A percentile compares a stretch with the other conserved stretches of the same genome.
phyloP scores from a whole-genome alignment of 2,329 filamentous ascomycete species.

The Ascosphaera pollenicola region DNA sequence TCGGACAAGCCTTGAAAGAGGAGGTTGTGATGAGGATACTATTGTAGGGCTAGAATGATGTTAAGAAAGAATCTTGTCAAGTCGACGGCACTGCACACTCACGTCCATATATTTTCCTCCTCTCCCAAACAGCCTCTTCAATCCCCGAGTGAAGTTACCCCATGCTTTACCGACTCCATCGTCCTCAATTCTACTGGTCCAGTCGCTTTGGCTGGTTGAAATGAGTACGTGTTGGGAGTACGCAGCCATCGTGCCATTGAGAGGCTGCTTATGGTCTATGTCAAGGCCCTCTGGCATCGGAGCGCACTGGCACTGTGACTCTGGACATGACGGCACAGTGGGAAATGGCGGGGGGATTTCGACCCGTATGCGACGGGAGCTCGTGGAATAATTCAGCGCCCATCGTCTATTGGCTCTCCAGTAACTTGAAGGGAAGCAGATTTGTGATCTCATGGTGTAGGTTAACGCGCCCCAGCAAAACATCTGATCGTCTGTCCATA shows the following conservation, averaged over 20 bases:
- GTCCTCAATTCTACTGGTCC: constrained; percentile 67
- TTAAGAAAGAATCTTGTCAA: neutral
- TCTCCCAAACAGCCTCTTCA: constrained; percentile 45
- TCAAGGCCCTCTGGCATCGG: constrained; percentile 44
- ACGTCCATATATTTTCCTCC: constrained; percentile 47
- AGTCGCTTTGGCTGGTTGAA: constrained; percentile 60
- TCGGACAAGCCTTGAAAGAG: constrained; percentile 31
- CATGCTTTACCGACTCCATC: constrained; percentile 34
- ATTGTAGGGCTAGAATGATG: constrained; percentile 69
- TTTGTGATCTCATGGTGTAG: too few relatives aligned
- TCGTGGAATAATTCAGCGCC: too few relatives aligned
- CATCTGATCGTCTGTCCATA: too few relatives aligned
- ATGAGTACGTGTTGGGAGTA: constrained; percentile 71
- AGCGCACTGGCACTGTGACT: constrained; percentile 56
- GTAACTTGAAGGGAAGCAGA: too few relatives aligned
- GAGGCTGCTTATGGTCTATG: constrained; percentile 47
- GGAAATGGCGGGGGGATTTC: constrained; percentile 23
- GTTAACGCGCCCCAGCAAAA: too few relatives aligned
- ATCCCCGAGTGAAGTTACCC: constrained; percentile 33
- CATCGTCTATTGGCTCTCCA: too few relatives aligned
- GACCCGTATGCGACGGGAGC: constrained; percentile 9
- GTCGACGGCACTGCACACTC: constrained; percentile 14
- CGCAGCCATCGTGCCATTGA: constrained; percentile 55
- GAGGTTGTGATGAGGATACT: constrained; percentile 56
- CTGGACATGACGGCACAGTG: constrained; percentile 39